Percentiles rank a stretch among this genome's conserved stretches.
phyloP scores from a whole-genome alignment of 768 basidiomycete species.

The Boletus insuetus region DNA sequence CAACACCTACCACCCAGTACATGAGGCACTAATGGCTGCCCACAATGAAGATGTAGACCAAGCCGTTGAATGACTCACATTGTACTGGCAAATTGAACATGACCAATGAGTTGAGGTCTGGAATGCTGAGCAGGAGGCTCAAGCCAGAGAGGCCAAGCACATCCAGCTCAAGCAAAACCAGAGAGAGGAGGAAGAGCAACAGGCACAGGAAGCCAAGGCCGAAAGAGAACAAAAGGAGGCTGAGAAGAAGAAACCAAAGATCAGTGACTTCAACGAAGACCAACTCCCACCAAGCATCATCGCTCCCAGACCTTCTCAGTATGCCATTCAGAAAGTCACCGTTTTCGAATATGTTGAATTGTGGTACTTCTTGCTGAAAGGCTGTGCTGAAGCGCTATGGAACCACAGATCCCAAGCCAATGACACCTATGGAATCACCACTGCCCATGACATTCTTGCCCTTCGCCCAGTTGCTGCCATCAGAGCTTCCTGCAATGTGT shows the following conservation, averaged over 20 bases:
- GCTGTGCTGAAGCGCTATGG: too few species aligned
- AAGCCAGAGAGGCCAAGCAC: too few species aligned
- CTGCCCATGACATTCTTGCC: slow-evolving; percentile 1
- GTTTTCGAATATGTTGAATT: background rate
- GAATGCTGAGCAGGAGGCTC: too few species aligned
- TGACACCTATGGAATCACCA: slow-evolving; percentile 9
- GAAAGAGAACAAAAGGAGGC: background rate
- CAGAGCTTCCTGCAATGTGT: slow-evolving; percentile 12
- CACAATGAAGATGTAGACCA: too few species aligned
- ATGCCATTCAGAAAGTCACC: slow-evolving; percentile 6
- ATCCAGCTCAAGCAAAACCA: background rate
- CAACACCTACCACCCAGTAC: too few species aligned
- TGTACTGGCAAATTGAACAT: too few species aligned
- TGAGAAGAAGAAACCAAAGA: background rate
- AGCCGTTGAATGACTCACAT: too few species aligned
- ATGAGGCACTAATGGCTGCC: too few species aligned
- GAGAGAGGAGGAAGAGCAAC: background rate
- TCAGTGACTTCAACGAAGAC: background rate
- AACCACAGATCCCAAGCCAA: background rate
- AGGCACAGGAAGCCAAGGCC: background rate
- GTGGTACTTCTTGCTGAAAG: slow-evolving; percentile 2
- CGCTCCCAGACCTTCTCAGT: background rate
- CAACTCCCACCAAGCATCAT: background rate
- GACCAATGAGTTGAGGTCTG: too few species aligned
- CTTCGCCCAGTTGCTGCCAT: slow-evolving; percentile 10